phyloP scores from a whole-genome alignment of 2,329 filamentous ascomycete genomes.

The Cercospora brassicicola region DNA sequence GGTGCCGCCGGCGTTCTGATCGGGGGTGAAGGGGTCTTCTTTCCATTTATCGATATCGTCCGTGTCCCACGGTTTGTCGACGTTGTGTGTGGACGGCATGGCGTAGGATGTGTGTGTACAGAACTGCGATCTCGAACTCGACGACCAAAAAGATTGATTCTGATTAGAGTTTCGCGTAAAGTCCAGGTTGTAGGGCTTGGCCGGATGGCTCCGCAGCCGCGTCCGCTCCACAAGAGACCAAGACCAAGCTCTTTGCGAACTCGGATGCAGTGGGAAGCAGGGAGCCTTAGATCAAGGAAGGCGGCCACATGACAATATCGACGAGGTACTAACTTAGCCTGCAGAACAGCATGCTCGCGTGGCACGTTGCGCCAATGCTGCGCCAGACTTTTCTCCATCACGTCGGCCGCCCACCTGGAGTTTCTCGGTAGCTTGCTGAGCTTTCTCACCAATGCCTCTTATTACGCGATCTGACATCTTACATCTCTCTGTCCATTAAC shows the following conservation, averaged over 20 bases:
- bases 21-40: constrained; percentile 78
- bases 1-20: constrained; percentile 80
- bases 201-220: not conserved
- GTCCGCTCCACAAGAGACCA: not conserved
- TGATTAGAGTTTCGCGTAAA: constrained; percentile 8
- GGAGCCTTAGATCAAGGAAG: not conserved
- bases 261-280: not conserved
- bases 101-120: constrained; percentile 28
- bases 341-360: not conserved
- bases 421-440: not conserved
- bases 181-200: not conserved
- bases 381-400: not conserved
- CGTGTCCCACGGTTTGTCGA: constrained; percentile 91
- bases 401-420: not conserved
- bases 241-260: not conserved
- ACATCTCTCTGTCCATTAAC: not conserved
- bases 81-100: constrained; percentile 88
- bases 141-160: constrained; percentile 1
- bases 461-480: not conserved
- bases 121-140: not conserved
- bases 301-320: not conserved
- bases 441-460: constrained; percentile 8
- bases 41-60: constrained; percentile 98
- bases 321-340: not conserved
- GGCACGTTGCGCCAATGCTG: not conserved